Evolutionary conservation across 164 flowering plant species (phyloP).

Genomic region (grape (Vitis vinifera)): DNA sequence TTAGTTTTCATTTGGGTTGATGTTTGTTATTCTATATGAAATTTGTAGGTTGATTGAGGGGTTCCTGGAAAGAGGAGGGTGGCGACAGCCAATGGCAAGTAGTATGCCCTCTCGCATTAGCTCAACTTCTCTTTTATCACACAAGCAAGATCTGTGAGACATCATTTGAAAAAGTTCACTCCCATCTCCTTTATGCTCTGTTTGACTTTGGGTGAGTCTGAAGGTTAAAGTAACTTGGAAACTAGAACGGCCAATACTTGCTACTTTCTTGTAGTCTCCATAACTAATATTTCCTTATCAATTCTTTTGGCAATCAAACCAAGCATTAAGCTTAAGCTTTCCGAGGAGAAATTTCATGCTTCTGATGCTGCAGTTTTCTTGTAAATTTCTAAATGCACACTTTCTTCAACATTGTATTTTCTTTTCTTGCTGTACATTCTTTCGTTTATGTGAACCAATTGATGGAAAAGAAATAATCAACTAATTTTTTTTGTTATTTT

Average conservation of each 20-base stretch:
- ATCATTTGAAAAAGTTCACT: not conserved
- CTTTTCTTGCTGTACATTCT: no score
- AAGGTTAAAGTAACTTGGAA: no score
- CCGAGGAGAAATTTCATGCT: not conserved
- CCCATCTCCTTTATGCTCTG: not conserved
- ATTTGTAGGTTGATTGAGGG: slow-evolving; percentile 77
- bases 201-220: no score
- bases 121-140: slow-evolving; percentile 15
- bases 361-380: not conserved
- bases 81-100: slow-evolving; percentile 51
- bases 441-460: no score
- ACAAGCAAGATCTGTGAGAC: slow-evolving; percentile 13
- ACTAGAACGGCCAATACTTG: no score
- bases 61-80: slow-evolving; percentile 70
- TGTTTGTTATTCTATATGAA: slow-evolving; percentile 3
- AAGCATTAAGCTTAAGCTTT: no score
- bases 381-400: not conserved
- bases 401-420: not conserved
- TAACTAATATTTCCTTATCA: no score
- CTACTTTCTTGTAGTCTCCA: no score
- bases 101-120: slow-evolving; percentile 10
- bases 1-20: not conserved
- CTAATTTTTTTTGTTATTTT: no score
- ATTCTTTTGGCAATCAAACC: no score
- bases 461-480: no score